Evolutionary conservation across 2,329 filamentous ascomycete genomes (phyloP).

Genomic region (Trichoderma gracile): DNA sequence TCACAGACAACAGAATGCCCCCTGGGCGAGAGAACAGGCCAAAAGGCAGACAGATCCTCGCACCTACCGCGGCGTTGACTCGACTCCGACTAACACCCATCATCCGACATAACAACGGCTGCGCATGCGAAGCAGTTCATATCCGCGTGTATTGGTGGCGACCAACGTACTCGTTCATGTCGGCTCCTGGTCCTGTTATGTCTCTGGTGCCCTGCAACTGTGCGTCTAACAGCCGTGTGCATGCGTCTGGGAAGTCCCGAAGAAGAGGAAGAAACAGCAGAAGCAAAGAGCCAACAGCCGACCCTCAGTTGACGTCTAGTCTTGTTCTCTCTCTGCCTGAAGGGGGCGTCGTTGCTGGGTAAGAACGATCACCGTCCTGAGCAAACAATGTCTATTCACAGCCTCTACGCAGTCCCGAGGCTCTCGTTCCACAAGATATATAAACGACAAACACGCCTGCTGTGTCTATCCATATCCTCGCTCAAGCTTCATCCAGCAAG

Average conservation of each 20-base stretch:
- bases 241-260: constrained; percentile 21
- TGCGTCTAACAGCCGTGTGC: constrained; percentile 23
- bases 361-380: constrained; percentile 20
- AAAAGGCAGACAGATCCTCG: constrained; percentile 27
- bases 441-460: constrained; percentile 25
- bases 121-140: constrained; percentile 8
- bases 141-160: constrained; percentile 6
- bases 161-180: constrained; percentile 21
- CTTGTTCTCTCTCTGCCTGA: constrained; percentile 24
- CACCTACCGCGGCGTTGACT: constrained; percentile 24
- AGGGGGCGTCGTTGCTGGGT: constrained; percentile 24
- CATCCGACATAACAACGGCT: constrained; percentile 22
- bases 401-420: constrained; percentile 23
- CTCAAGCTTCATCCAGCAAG: constrained; percentile 21
- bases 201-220: constrained; percentile 11
- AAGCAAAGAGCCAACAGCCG: constrained; percentile 28
- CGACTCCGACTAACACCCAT: constrained; percentile 21
- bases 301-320: constrained; percentile 27
- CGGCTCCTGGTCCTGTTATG: constrained; percentile 14
- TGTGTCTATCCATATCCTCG: constrained; percentile 15
- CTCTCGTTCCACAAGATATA: constrained; percentile 25
- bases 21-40: constrained; percentile 25
- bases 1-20: constrained; percentile 21
- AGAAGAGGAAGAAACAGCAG: constrained; percentile 19
- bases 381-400: constrained; percentile 27